A percentile compares a stretch with the other conserved stretches of the same genome.
These are phyloP conservation scores for Hypoxylon trugodes DNA, from an alignment of 495 filamentous ascomycete genomes.

Conservation along the genomic window DNA sequence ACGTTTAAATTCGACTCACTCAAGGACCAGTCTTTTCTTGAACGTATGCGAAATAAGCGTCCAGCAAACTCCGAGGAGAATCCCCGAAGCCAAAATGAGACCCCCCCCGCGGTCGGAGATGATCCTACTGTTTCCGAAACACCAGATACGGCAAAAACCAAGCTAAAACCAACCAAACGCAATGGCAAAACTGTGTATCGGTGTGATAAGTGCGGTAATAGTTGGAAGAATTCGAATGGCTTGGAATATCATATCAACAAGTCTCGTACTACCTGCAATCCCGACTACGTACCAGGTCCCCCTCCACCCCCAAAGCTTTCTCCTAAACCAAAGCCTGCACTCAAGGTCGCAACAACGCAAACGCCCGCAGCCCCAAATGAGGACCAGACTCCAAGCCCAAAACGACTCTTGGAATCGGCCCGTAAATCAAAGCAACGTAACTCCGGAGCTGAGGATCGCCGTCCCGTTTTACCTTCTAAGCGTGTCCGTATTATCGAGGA, in stretches of 20 bases:
- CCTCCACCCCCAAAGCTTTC: conserved; percentile 31
- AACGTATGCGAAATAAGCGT: not conserved
- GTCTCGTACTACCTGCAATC: conserved; percentile 59
- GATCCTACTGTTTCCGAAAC: not conserved
- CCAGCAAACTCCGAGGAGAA: not conserved
- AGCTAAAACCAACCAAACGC: conserved; percentile 7
- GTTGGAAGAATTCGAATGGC: conserved; percentile 62
- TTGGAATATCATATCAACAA: conserved; percentile 62
- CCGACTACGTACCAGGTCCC: conserved; percentile 50
- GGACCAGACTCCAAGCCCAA: not conserved
- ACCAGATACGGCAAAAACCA: conserved; percentile 23
- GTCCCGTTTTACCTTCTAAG: conserved; percentile 17
- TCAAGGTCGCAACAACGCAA: not conserved
- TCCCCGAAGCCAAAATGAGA: not conserved
- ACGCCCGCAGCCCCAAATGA: no score
- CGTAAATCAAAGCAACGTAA: not conserved
- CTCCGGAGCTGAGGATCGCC: not conserved
- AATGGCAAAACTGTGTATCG: conserved; percentile 15
- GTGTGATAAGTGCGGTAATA: conserved; percentile 58
- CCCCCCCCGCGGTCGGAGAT: not conserved
- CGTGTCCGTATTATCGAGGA: conserved; percentile 13
- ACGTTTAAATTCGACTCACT: conserved; percentile 45
- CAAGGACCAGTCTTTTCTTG: conserved; percentile 37
- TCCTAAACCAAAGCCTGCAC: conserved; percentile 12
- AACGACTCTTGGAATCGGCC: not conserved